These are phyloP conservation scores for Yamadazyma insecticola DNA, from an alignment of 805 yeast genomes.

Conservation along the genomic window DNA sequence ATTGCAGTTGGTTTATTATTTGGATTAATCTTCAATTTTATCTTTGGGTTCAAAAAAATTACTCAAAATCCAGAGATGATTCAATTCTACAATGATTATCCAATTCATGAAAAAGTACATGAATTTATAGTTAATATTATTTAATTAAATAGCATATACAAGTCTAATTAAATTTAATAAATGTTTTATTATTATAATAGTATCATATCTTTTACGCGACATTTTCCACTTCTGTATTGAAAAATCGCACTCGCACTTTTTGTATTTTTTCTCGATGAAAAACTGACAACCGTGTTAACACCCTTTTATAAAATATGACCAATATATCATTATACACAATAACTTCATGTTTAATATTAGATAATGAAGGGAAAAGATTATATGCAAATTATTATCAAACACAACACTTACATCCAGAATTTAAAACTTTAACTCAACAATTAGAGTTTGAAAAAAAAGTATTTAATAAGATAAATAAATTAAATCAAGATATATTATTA, in stretches of 20 bases:
- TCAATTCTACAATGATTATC: conserved; percentile 26
- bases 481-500: conserved; percentile 73
- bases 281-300: background rate
- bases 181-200: too few species aligned
- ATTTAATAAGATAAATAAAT: conserved; percentile 72
- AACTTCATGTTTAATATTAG: conserved; percentile 75
- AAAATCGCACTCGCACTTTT: too few species aligned
- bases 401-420: conserved; percentile 28
- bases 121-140: conserved; percentile 20
- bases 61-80: conserved; percentile 16
- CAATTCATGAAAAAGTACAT: conserved; percentile 31
- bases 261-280: background rate
- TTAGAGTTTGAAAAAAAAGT: conserved; percentile 69
- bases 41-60: conserved; percentile 46
- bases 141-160: too few species aligned
- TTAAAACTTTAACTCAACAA: conserved; percentile 43
- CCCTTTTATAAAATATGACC: conserved; percentile 12
- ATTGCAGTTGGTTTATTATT: conserved; percentile 64
- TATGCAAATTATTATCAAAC: conserved; percentile 80
- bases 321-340: conserved; percentile 74
- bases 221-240: too few species aligned
- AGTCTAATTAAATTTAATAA: too few species aligned
- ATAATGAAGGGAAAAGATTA: conserved; percentile 73
- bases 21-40: conserved; percentile 69
- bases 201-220: background rate